Evolutionary conservation across 768 basidiomycete species (phyloP), one percentile per base, ranked within the genome.

Genomic region (Termitomyces sp.): DNA sequence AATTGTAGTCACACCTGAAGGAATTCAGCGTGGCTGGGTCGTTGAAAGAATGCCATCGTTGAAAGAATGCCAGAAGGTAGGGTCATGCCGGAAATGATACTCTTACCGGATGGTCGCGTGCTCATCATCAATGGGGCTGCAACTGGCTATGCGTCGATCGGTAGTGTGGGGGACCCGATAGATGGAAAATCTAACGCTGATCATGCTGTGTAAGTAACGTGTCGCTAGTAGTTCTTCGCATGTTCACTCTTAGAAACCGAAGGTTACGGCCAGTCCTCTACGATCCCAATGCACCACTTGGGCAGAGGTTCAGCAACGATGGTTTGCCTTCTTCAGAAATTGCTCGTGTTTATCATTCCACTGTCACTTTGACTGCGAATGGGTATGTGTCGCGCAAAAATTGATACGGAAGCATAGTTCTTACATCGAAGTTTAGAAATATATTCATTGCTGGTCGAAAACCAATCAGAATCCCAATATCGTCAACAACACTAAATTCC

Each of bases 301-400:
- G 83, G 19, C 60, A 67, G 43, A 70, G 76, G 48, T 77, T 74
- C 70, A 79, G 74, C 68, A 77, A 76, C 61, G 69, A 72, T 11
- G 79, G 78, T 27, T 57, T 79, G 53, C 73, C 76, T 32, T 68
- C 72, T 10, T 71, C 72, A 2, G 58, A 67, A 32, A 75, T 85
- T 57, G 76, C 83, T 54, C 71, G 85, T 6, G 46, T 87, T 69
- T 87, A 87, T 70, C 85, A 87, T 67, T 84, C 83, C 2, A 75
- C 75, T 9, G 81, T 78, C 8, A 81, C 79, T 37, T 69, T 85
- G 57, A 77, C 83, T 11, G 78, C 80, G 16, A 78, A 79, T 60
- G 82, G 81, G 60, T 78, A 72, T 14, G 70, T 77, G 1, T 16
- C 21, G 19, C 5, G n/a, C 7, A 44, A 21, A 16, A 34, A 2